phyloP scores from a whole-genome alignment of 176 grass and related monocot species.

The Phoenix roebelenii region DNA sequence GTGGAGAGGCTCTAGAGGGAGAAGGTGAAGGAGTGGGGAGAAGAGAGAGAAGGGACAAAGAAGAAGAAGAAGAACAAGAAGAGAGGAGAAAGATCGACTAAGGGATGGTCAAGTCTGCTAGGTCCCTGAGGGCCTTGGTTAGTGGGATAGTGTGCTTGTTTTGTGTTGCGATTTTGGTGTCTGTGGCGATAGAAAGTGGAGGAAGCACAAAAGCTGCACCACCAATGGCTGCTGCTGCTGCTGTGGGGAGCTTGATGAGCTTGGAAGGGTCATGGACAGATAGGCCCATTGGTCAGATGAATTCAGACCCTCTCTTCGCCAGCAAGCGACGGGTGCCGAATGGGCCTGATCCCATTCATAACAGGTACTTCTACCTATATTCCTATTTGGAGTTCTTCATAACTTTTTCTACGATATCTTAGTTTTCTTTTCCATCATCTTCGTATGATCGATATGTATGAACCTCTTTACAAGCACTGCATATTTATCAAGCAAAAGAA shows the following conservation, averaged over 20 bases:
- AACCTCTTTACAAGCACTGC: too few relatives aligned
- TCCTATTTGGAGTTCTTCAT: too few relatives aligned
- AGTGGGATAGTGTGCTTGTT: conserved; percentile 5
- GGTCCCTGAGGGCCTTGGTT: background rate
- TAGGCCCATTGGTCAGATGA: background rate
- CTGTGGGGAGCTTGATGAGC: background rate
- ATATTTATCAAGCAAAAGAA: too few relatives aligned
- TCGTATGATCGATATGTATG: too few relatives aligned
- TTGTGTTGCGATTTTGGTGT: conserved; percentile 8
- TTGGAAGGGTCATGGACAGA: background rate
- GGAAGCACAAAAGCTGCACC: background rate
- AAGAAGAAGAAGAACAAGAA: background rate
- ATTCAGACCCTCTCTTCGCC: background rate
- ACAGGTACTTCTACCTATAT: conserved; percentile 1
- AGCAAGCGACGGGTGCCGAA: conserved; percentile 17
- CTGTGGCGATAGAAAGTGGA: background rate
- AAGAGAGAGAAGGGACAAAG: background rate
- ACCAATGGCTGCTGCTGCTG: background rate
- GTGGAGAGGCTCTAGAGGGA: background rate
- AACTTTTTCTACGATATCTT: too few relatives aligned
- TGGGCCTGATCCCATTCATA: conserved; percentile 25
- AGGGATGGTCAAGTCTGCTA: background rate
- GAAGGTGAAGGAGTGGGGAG: background rate
- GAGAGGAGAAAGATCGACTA: background rate
- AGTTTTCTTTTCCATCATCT: too few relatives aligned